Percentiles rank a stretch among this genome's conserved stretches.
Conservation (phyloP, 768 basidiomycete genomes). For the Leccinum imitatum region DNA sequence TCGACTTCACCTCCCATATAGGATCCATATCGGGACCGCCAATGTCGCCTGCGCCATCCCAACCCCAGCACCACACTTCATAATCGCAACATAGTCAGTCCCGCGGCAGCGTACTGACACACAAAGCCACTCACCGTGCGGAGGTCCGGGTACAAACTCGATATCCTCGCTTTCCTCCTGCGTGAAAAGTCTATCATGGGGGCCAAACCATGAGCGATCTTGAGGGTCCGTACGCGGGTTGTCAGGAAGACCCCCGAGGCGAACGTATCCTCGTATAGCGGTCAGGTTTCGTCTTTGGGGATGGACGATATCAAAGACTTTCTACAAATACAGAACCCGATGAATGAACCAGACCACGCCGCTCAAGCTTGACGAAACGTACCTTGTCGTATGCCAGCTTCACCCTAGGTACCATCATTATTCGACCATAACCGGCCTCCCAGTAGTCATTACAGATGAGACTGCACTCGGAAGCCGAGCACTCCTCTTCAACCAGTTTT, state of each 20-base stretch:
- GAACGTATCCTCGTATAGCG: slow-evolving; percentile 91
- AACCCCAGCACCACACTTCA: slow-evolving; percentile 99
- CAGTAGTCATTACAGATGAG: slow-evolving; percentile 99
- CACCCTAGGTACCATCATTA: slow-evolving; percentile 96
- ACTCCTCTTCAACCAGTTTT: slow-evolving; percentile 80
- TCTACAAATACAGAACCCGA: slow-evolving; percentile 43
- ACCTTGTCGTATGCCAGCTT: slow-evolving; percentile 95
- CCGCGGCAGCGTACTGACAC: not conserved
- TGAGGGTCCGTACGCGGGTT: slow-evolving; percentile 96
- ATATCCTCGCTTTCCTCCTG: slow-evolving; percentile 81
- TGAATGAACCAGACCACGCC: slow-evolving; percentile 1
- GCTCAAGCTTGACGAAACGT: slow-evolving; percentile 21
- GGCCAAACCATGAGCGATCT: slow-evolving; percentile 97
- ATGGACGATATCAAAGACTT: slow-evolving; percentile 94
- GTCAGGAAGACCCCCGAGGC: slow-evolving; percentile 95
- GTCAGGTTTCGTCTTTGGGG: slow-evolving; percentile 87
- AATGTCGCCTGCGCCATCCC: slow-evolving; percentile 98
- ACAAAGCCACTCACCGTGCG: slow-evolving; percentile 57
- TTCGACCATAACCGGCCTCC: slow-evolving; percentile 92
- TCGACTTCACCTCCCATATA: slow-evolving; percentile 87
- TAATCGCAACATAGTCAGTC: slow-evolving; percentile 8
- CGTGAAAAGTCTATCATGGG: slow-evolving; percentile 92
- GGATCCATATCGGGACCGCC: slow-evolving; percentile 98
- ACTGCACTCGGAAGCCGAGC: slow-evolving; percentile 93
- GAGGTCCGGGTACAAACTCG: slow-evolving; percentile 77